These are phyloP conservation scores for Sarocladium strictum DNA, from an alignment of 2,329 filamentous ascomycete species.

Conservation along the genomic window DNA sequence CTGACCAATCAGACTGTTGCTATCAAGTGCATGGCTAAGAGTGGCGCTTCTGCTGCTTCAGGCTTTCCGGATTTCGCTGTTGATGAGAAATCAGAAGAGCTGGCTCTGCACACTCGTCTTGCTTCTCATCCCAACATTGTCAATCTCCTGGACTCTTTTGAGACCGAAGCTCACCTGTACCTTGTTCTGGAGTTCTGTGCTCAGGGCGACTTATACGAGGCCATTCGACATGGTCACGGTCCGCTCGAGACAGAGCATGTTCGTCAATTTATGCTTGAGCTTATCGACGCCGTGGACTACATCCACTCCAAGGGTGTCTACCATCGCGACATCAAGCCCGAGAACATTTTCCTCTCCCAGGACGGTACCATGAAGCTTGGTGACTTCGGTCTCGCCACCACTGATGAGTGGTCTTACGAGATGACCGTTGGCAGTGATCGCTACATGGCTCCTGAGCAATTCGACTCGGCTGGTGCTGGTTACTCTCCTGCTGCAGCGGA, in stretches of 20 bases:
- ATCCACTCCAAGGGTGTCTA: constrained; percentile 89
- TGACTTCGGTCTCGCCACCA: constrained; percentile 90
- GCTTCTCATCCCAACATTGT: constrained; percentile 85
- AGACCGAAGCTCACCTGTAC: constrained; percentile 85
- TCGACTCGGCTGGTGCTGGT: constrained; percentile 77
- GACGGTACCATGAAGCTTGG: constrained; percentile 91
- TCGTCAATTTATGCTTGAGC: constrained; percentile 92
- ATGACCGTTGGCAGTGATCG: constrained; percentile 93
- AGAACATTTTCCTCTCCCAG: constrained; percentile 94
- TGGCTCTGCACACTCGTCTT: constrained; percentile 72
- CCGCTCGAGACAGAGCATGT: constrained; percentile 95
- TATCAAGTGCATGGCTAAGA: constrained; percentile 94
- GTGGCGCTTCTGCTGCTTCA: constrained; percentile 53
- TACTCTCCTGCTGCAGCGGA: constrained; percentile 93
- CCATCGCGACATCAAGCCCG: constrained; percentile 97
- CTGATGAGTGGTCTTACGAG: constrained; percentile 85
- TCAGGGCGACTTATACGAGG: constrained; percentile 94
- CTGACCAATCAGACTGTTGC: constrained; percentile 75
- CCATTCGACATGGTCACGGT: constrained; percentile 81
- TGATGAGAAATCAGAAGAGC: constrained; percentile 78
- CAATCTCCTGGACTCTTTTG: constrained; percentile 84
- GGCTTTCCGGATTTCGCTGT: constrained; percentile 58
- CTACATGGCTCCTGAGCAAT: constrained; percentile 99
- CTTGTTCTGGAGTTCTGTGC: constrained; percentile 93
- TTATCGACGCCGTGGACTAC: constrained; percentile 82